Evolutionary conservation across 2,329 filamentous ascomycete species (phyloP), one percentile per base, ranked within the genome.

Genomic region (Sporothrix inflata): DNA sequence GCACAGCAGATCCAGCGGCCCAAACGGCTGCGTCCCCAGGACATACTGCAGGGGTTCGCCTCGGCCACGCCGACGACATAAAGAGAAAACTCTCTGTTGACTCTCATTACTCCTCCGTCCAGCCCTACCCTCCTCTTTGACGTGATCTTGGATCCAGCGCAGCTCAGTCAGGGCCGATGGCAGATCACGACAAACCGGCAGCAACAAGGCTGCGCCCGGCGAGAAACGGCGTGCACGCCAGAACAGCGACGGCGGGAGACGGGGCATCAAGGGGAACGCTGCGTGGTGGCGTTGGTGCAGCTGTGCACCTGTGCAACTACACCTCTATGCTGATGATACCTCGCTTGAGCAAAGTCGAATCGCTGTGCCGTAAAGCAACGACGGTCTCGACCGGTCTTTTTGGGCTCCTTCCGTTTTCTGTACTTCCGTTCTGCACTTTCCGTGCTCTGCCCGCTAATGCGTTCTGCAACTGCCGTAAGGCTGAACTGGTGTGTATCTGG

Each of bases 1-100:
- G 78, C 94, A 98, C 71, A 86, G 82, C 61, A 99, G 91, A 55
- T 97, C 91, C 19, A 98, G 82, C 4, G 89, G 83, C 0, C 94
- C 95, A 81, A 99, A 98, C 1, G 92, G 96, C 79, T 98, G 94
- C 5, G 90, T 90, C 3, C 94, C 94, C 1, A 99, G 83, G 27
- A 98, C 86, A 79, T 98, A 98, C 80, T 98, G 96, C 45, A 99
- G 82, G 1, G 96, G 96, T 72, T 90, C 87, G 0, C 94, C 94
- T 9, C 79, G 81, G 9, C 86, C 84, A 45, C 89, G 83, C 66
- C 83, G 80, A 4, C 79, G 80, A 74, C 87, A 89, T 7, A 90
- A 79, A 1, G 77, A 74, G 8, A 80, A 74, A 1, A 88, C 24
- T 19, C 30, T 14, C 34, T 27, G 49, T 1, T 16, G 38, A 4